These are phyloP conservation scores for Kuraishia hungarica DNA, from an alignment of 805 yeast species.

Conservation along the genomic window DNA sequence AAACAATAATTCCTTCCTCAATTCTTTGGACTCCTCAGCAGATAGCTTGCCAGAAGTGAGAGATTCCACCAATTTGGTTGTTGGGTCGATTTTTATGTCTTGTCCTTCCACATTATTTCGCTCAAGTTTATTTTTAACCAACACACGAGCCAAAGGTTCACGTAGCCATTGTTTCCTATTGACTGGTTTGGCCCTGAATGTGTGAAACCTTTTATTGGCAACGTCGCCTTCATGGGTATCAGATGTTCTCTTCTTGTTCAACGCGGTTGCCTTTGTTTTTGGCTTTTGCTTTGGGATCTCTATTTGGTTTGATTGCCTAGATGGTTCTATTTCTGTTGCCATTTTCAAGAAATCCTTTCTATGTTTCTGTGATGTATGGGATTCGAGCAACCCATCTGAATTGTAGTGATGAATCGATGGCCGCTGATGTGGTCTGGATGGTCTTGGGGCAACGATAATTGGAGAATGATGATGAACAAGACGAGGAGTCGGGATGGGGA, in stretches of 20 bases:
- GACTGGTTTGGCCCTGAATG: neutral
- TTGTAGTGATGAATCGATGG: neutral
- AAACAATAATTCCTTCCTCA: neutral
- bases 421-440: neutral
- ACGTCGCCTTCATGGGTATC: neutral
- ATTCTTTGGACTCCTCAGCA: neutral
- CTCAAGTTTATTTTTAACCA: neutral
- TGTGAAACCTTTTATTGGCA: neutral
- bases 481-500: neutral
- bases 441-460: neutral
- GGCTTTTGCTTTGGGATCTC: too few relatives aligned
- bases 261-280: too few relatives aligned
- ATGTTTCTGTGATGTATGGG: neutral
- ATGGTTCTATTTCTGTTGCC: neutral
- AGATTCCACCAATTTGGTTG: neutral
- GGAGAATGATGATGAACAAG: neutral
- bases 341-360: neutral
- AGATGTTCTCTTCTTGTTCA: neutral
- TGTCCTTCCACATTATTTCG: neutral
- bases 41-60: neutral
- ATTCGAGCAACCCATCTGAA: neutral
- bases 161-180: neutral
- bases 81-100: too few relatives aligned
- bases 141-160: neutral
- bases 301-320: neutral